Evolutionary conservation across 176 grass and related monocot species (phyloP).

Genomic region (Themeda triandra): DNA sequence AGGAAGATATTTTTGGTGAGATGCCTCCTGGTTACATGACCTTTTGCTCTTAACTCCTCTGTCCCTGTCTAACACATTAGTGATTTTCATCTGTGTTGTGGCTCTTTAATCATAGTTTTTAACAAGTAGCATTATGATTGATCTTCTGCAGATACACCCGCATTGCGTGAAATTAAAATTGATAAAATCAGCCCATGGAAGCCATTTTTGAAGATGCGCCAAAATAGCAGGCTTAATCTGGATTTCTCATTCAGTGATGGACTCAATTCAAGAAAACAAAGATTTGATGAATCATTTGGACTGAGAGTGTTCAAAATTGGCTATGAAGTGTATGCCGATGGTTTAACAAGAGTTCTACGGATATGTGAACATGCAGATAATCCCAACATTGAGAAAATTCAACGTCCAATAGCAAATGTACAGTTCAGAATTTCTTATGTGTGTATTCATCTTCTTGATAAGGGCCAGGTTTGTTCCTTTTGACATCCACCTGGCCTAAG

Average conservation of each 20-base stretch:
- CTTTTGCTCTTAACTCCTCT: not conserved
- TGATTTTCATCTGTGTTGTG: not conserved
- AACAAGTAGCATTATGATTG: constrained; percentile 1
- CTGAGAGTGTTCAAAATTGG: constrained; percentile 55
- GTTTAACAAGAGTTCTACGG: constrained; percentile 68
- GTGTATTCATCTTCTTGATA: constrained; percentile 76
- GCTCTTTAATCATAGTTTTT: constrained; percentile 28
- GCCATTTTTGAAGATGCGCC: constrained; percentile 69
- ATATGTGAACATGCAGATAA: constrained; percentile 51
- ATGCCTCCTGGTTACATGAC: constrained; percentile 1
- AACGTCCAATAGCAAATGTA: constrained; percentile 42
- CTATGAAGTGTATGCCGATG: constrained; percentile 87
- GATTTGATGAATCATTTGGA: constrained; percentile 55
- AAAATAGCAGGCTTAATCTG: constrained; percentile 62
- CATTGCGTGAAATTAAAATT: constrained; percentile 86
- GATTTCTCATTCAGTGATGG: constrained; percentile 56
- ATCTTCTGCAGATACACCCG: constrained; percentile 65
- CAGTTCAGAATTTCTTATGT: constrained; percentile 61
- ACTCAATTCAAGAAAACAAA: constrained; percentile 49
- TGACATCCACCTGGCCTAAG: not conserved
- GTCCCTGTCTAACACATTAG: constrained; percentile 1
- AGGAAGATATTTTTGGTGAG: constrained; percentile 17
- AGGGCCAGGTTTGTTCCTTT: constrained; percentile 59
- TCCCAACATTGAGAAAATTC: constrained; percentile 54
- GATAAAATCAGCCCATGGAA: constrained; percentile 78